Evolutionary conservation across 257 asterid species (phyloP).

Genomic region (Gynochthodes officinalis): DNA sequence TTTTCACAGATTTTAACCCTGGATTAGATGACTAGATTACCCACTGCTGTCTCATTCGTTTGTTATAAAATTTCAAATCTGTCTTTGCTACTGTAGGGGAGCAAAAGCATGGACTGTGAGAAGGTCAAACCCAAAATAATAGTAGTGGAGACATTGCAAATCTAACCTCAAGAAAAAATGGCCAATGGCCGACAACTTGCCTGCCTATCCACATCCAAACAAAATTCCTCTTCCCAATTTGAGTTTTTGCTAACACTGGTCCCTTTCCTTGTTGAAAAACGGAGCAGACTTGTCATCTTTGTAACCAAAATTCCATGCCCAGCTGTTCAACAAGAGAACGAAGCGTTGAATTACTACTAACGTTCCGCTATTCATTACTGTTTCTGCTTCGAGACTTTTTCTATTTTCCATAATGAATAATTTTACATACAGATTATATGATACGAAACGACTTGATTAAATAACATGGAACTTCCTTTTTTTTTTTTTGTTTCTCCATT

Average conservation of each 20-base stretch:
- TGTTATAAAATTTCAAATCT: slow-evolving; percentile 9
- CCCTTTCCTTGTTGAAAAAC: slow-evolving; percentile 31
- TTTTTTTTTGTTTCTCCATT: neutral
- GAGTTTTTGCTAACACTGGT: slow-evolving; percentile 25
- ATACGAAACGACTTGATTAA: neutral
- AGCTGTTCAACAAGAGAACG: neutral
- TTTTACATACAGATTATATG: neutral
- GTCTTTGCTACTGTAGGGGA: slow-evolving; percentile 4
- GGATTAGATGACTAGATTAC: no score
- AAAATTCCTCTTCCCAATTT: slow-evolving; percentile 36
- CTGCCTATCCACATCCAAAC: slow-evolving; percentile 51
- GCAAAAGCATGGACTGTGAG: no score
- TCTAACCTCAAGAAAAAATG: slow-evolving; percentile 9
- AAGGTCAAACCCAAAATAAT: slow-evolving; percentile 34
- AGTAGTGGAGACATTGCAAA: slow-evolving; percentile 5
- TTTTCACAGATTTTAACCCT: no score
- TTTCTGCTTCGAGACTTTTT: neutral
- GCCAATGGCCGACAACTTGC: slow-evolving; percentile 62
- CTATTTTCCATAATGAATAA: neutral
- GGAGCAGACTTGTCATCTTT: slow-evolving; percentile 11
- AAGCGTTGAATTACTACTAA: neutral
- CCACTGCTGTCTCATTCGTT: slow-evolving; percentile 11
- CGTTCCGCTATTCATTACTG: neutral
- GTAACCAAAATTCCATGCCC: slow-evolving; percentile 7
- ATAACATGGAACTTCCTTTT: neutral